Evolutionary conservation across 805 yeast species (phyloP), one percentile per base, ranked within the genome.

Genomic region (Naumovozyma castellii): DNA sequence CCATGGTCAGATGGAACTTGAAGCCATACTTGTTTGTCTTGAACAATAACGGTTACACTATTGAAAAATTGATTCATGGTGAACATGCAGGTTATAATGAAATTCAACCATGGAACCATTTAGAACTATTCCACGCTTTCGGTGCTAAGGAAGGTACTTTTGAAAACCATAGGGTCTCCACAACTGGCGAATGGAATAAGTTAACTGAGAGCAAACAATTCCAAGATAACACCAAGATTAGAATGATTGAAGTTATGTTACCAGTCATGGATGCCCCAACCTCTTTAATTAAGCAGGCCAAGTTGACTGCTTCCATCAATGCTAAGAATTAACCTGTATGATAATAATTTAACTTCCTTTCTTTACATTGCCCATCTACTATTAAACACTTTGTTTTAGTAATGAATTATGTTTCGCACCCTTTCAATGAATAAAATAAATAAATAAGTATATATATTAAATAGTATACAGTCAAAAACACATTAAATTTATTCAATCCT

Each of bases 41-140:
- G 57, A 78, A 78, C 65, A 78, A 78, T 61, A 74, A 70, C 44
- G 84, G 84, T 58, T 78, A 78, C 67, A 78, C 84, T 47, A 78
- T 78, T 56, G 84, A 78, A 62, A 74, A 77, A 64, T 69, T 78
- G 66, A 76, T 78, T 47, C 84, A 78, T 61, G 84, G 84, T 56
- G 72, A 65, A 46, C 61, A 64, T 18, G 82, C 81, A 33, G 59
- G 67, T 36, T 78, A 78, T 63, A 78, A 78, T 58, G 72, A 70
- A 47, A 72, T 78, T 52, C 84, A 78, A 62, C 65, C 72, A 38
- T 78, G 84, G 84, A 70, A 76, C 56, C 78, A 78, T 62, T 65
- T 67, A 59, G 67, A 67, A 40, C 51, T 78, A 42, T 63, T 76
- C 50, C 73, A 72, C 41, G 59, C 69, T 16, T 65, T 65, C 51